phyloP scores from a whole-genome alignment of 2,329 filamentous ascomycete genomes.

The Lasiodiplodia theobromae region DNA sequence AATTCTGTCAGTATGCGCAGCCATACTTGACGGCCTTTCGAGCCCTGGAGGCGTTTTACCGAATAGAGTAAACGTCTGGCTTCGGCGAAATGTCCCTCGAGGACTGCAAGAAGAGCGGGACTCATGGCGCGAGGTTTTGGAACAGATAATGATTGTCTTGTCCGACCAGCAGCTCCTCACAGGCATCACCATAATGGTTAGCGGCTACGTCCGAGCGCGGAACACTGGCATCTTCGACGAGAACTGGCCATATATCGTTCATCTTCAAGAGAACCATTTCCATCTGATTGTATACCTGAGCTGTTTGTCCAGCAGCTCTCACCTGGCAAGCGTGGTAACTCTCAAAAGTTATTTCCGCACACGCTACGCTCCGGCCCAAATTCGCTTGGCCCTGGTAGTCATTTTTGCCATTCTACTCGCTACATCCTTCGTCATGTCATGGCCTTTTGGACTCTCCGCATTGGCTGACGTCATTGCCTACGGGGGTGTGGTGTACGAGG shows the following conservation, averaged over 20 bases:
- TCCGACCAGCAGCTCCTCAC: constrained; percentile 44
- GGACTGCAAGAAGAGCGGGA: constrained; percentile 33
- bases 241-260: neutral
- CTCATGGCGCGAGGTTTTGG: constrained; percentile 37
- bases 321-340: constrained; percentile 43
- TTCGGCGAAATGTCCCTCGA: constrained; percentile 38
- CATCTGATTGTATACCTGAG: constrained; percentile 42
- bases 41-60: neutral
- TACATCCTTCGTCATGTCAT: constrained; percentile 39
- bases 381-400: constrained; percentile 40
- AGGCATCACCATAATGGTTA: constrained; percentile 40
- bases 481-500: neutral
- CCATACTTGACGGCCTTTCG: constrained; percentile 7
- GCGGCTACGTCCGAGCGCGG: constrained; percentile 37
- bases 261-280: neutral
- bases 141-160: constrained; percentile 41
- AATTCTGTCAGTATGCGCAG: neutral
- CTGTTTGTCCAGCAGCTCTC: constrained; percentile 40
- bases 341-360: constrained; percentile 42
- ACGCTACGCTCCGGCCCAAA: constrained; percentile 41
- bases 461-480: neutral
- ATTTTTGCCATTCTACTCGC: constrained; percentile 40
- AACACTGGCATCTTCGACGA: neutral
- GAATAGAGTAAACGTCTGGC: constrained; percentile 29
- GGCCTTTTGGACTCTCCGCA: constrained; percentile 24